A percentile compares a stretch with the other conserved stretches of the same genome.
Evolutionary conservation across 768 basidiomycete genomes (phyloP).

Genomic region (Termitomyces sp.): DNA sequence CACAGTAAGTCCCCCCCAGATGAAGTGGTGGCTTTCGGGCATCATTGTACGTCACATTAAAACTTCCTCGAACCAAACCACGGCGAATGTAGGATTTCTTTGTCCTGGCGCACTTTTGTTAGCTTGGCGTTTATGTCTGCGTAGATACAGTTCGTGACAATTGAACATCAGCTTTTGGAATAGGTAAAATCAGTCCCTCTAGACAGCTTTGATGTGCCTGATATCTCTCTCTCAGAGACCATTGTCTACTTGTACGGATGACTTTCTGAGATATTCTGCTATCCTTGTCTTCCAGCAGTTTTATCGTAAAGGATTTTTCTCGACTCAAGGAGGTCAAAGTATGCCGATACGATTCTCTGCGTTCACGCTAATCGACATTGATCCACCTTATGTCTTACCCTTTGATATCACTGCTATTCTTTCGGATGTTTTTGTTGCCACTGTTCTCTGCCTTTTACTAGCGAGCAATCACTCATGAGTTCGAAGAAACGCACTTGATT

Average conservation of each 20-base stretch:
- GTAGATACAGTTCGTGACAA: neutral
- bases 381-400: conserved; percentile 25
- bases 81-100: conserved; percentile 17
- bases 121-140: conserved; percentile 8
- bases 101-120: conserved; percentile 36
- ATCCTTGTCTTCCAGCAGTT: conserved; percentile 19
- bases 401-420: conserved; percentile 39
- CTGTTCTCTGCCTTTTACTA: conserved; percentile 35
- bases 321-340: conserved; percentile 29
- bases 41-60: conserved; percentile 22
- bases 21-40: conserved; percentile 30
- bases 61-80: neutral
- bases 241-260: conserved; percentile 28
- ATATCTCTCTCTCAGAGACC: conserved; percentile 23
- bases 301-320: conserved; percentile 29
- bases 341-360: conserved; percentile 8
- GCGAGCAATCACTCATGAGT: conserved; percentile 33
- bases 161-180: conserved; percentile 31
- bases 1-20: conserved; percentile 27
- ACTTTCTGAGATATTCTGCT: neutral
- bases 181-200: conserved; percentile 24
- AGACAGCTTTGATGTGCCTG: neutral
- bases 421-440: conserved; percentile 42
- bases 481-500: conserved; percentile 32
- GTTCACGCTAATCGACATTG: neutral